Base-by-base conservation (phyloP, 371 early-diverging fungal genomes). In the Mucor indicus region DNA sequence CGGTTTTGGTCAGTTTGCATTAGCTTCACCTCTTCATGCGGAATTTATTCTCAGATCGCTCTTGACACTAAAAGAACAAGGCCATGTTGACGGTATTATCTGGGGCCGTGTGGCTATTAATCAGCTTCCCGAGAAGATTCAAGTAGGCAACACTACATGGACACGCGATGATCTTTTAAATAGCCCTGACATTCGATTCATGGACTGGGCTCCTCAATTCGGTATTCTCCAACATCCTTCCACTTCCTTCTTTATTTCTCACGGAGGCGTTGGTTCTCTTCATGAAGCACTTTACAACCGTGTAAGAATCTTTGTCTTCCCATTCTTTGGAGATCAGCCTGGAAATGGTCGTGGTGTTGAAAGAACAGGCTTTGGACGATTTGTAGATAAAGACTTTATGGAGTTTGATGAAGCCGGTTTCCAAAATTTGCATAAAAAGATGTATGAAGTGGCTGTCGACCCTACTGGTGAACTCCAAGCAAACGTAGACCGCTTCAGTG, bases 271-370 rank as follows among this genome's bases (percentile, higher is more conserved):
- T 1, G 63, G 53, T 3, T 65, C 65, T 13, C 20, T 66, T 4
- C 55, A 53, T 21, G 75, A 75, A 53, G 55, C 62, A 0, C 35
- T 67, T 1, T 63, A 53, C 25, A 19, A 44, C 31, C 64, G 66
- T 11, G 50, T 42, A 20, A 64, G 59, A 2, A 17, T 72, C 19
- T 38, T 67, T 13, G 44, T 68, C 7, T 55, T 43, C 21, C 76
- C 72, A 0, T 69, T 62, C 23, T 67, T 72, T 43, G 69, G 57
- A 2, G 76, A 75, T 36, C 72, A 75, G 37, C 53, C 55, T 7
- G 13, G 16, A 4, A 64, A 60, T 36, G 53, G 43, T 7, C 21
- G 29, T 3, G 15, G 30, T 4, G 24, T 50, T 22, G 40, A 54
- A 21, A 16, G 20, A 10, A 17, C 5, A 22, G 37, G 43, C 8